These are phyloP conservation scores for Paramecium biaurelia DNA, from an alignment of 73 alveolate genomes.

Conservation along the genomic window DNA sequence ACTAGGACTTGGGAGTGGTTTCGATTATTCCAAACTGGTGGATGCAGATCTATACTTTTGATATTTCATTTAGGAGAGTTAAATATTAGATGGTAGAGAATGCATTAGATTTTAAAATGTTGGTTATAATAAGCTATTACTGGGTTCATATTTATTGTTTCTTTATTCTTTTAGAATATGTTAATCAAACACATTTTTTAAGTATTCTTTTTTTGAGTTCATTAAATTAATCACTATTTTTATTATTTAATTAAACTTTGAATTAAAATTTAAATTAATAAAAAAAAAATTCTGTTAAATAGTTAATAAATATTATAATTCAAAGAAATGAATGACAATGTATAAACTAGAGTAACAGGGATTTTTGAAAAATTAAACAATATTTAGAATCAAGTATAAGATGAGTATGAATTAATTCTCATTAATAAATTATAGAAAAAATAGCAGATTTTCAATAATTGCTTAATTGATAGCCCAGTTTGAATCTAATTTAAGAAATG, in stretches of 20 bases:
- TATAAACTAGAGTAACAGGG: constrained; percentile 12
- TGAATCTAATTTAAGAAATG: constrained; percentile 19
- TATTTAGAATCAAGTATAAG: neutral
- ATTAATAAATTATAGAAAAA: neutral
- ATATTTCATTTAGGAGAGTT: neutral
- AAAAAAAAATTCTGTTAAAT: neutral
- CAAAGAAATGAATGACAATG: neutral
- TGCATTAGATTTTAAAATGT: neutral
- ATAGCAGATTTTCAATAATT: neutral
- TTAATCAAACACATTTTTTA: neutral
- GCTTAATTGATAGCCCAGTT: neutral
- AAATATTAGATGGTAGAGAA: neutral
- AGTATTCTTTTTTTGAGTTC: neutral
- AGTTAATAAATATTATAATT: neutral
- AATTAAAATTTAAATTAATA: neutral
- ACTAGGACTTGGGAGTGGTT: neutral
- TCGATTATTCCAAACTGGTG: neutral
- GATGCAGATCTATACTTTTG: neutral
- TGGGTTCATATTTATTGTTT: neutral
- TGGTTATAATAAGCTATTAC: neutral
- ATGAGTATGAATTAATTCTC: neutral
- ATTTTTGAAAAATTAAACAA: constrained; percentile 35
- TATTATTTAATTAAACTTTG: neutral
- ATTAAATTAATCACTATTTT: neutral
- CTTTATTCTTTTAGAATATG: neutral